A percentile compares a stretch with the other conserved stretches of the same genome.
These are phyloP conservation scores for Leucaena leucocephala DNA, from an alignment of 306 rosid genomes.

Conservation along the genomic window DNA sequence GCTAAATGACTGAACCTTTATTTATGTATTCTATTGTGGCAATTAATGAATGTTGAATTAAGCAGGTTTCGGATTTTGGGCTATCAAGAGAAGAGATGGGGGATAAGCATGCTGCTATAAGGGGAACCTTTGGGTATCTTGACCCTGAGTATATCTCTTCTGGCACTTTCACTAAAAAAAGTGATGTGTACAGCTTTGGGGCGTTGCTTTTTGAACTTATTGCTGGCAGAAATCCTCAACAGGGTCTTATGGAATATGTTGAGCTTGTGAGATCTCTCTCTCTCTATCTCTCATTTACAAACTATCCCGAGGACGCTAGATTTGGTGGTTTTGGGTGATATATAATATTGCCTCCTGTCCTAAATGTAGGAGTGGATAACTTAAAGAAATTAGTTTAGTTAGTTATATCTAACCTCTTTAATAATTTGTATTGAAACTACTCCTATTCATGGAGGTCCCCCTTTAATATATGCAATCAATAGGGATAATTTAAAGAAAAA, in stretches of 20 bases:
- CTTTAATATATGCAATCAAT: too few species aligned
- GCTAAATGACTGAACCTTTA: neutral
- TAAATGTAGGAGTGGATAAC: too few species aligned
- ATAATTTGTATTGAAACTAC: too few species aligned
- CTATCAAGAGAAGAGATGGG: slow-evolving; percentile 97
- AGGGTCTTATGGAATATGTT: slow-evolving; percentile 96
- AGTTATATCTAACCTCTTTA: too few species aligned
- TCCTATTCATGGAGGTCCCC: too few species aligned
- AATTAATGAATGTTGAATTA: neutral
- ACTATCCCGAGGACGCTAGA: neutral
- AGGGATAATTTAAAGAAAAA: too few species aligned
- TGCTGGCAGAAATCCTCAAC: slow-evolving; percentile 97
- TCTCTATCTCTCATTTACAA: slow-evolving; percentile 3
- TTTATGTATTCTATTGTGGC: neutral
- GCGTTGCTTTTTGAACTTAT: slow-evolving; percentile 93
- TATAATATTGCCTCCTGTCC: neutral
- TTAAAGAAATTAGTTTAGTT: too few species aligned
- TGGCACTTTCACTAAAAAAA: slow-evolving; percentile 90
- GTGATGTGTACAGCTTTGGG: slow-evolving; percentile 96
- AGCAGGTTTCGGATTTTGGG: slow-evolving; percentile 97
- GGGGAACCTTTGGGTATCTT: slow-evolving; percentile 94
- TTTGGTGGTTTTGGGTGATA: neutral
- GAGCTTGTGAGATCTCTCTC: slow-evolving; percentile 78
- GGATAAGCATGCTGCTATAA: slow-evolving; percentile 77
- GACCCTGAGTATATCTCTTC: slow-evolving; percentile 96